phyloP scores from a whole-genome alignment of 1,139 yeast genomes.

The Sporopachydermia cereana region DNA sequence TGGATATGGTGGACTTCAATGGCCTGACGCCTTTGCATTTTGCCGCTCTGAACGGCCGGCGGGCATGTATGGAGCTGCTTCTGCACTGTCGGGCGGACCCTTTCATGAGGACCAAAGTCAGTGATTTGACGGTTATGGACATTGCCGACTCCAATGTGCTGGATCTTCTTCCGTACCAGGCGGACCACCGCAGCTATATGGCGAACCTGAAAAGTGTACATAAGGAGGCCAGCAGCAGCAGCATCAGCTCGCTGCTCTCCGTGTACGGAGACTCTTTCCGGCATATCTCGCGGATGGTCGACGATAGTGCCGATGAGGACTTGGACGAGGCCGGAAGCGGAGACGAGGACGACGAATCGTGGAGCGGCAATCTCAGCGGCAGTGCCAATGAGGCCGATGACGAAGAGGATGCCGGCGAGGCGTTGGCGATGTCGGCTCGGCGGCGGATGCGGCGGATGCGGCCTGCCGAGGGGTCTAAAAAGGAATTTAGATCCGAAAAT shows the following conservation, averaged over 20 bases:
- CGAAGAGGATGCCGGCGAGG: conserved; percentile 14
- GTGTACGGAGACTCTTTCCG: conserved; percentile 3
- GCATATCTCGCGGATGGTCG: conserved; percentile 1
- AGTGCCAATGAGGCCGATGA: conserved; percentile 12
- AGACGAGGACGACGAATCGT: conserved; percentile 15
- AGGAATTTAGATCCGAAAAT: background rate
- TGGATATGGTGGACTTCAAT: conserved; percentile 63
- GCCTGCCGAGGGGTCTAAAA: background rate
- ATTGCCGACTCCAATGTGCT: conserved; percentile 56
- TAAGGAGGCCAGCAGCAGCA: conserved; percentile 22
- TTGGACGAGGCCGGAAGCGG: conserved; percentile 12
- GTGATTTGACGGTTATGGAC: conserved; percentile 34
- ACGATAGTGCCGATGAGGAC: conserved; percentile 21
- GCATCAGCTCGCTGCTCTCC: conserved; percentile 25
- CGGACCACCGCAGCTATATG: conserved; percentile 7
- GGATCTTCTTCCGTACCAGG: conserved; percentile 26
- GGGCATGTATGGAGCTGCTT: conserved; percentile 45
- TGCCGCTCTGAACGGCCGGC: conserved; percentile 67
- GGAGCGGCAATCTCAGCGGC: conserved; percentile 9
- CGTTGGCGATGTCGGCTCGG: conserved; percentile 18
- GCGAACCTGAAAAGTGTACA: conserved; percentile 16
- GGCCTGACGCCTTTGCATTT: conserved; percentile 83
- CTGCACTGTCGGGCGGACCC: conserved; percentile 56
- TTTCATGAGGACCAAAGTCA: conserved; percentile 43
- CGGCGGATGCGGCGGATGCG: conserved; percentile 14